Conservation (phyloP, 768 basidiomycete species). For the Cystofilobasidium ferigula region DNA sequence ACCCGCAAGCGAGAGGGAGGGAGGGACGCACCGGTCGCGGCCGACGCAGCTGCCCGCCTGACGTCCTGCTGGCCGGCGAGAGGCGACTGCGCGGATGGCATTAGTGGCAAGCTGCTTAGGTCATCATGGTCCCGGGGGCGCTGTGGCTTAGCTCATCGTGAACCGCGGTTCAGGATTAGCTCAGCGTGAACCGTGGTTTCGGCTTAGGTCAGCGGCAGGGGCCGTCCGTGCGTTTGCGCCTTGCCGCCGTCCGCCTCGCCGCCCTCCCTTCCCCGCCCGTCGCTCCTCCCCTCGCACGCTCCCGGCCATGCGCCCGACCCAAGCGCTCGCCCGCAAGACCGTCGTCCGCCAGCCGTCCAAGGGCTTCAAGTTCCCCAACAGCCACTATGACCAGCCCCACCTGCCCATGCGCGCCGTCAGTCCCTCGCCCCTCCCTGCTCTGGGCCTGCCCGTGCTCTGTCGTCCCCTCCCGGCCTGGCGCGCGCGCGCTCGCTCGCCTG, state of each 20-base stretch:
- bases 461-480: neutral
- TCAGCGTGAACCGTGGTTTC: no score
- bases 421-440: neutral
- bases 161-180: no score
- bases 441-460: neutral
- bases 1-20: constrained; percentile 32
- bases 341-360: neutral
- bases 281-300: no score
- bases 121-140: neutral
- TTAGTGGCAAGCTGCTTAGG: neutral
- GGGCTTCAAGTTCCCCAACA: neutral
- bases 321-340: neutral
- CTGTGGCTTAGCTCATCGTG: no score
- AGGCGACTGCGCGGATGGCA: neutral
- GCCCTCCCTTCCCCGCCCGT: neutral
- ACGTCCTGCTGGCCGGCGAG: constrained; percentile 82
- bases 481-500: no score
- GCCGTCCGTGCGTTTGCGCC: no score
- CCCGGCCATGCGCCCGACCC: neutral
- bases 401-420: neutral
- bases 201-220: no score
- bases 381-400: neutral
- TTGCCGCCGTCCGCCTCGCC: no score
- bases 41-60: constrained; percentile 68
- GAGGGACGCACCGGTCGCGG: constrained; percentile 63